Conservation (phyloP, 352 stramenopile species). For the Phytophthora meadii region DNA sequence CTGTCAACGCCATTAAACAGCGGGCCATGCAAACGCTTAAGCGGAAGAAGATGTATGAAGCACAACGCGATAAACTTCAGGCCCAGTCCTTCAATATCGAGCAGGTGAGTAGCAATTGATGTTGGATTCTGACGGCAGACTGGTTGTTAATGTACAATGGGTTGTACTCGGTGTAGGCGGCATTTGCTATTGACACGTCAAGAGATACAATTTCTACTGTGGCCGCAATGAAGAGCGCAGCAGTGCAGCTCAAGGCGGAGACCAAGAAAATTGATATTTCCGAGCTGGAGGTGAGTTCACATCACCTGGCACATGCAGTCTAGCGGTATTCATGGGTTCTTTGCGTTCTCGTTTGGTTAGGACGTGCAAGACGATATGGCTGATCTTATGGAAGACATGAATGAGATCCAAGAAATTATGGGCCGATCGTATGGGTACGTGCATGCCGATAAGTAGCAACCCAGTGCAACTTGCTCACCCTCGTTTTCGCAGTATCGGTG, state of each 20-base stretch:
- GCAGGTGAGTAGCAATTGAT: slow-evolving; percentile 49
- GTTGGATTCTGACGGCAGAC: not conserved
- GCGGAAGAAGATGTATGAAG: slow-evolving; percentile 91
- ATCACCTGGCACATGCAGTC: not conserved
- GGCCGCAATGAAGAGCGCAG: slow-evolving; percentile 94
- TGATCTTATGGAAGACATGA: slow-evolving; percentile 98
- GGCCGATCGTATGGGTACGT: slow-evolving; percentile 93
- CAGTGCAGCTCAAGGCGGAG: slow-evolving; percentile 92
- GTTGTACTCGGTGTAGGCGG: slow-evolving; percentile 44
- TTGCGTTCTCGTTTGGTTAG: slow-evolving; percentile 32
- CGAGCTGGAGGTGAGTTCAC: slow-evolving; percentile 90
- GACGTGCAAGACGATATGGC: slow-evolving; percentile 97
- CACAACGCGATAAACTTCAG: slow-evolving; percentile 79
- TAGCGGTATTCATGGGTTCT: no score
- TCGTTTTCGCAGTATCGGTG: slow-evolving; percentile 74
- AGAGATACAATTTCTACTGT: slow-evolving; percentile 94
- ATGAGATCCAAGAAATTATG: slow-evolving; percentile 98
- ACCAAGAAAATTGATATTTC: slow-evolving; percentile 97
- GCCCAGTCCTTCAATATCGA: slow-evolving; percentile 91
- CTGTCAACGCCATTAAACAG: slow-evolving; percentile 82
- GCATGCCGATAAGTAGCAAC: not conserved
- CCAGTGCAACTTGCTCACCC: not conserved
- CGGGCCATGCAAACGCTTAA: slow-evolving; percentile 88
- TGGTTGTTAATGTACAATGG: not conserved
- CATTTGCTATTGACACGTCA: slow-evolving; percentile 93